phyloP scores from a whole-genome alignment of 495 filamentous ascomycete genomes.

The Daldinia loculata region DNA sequence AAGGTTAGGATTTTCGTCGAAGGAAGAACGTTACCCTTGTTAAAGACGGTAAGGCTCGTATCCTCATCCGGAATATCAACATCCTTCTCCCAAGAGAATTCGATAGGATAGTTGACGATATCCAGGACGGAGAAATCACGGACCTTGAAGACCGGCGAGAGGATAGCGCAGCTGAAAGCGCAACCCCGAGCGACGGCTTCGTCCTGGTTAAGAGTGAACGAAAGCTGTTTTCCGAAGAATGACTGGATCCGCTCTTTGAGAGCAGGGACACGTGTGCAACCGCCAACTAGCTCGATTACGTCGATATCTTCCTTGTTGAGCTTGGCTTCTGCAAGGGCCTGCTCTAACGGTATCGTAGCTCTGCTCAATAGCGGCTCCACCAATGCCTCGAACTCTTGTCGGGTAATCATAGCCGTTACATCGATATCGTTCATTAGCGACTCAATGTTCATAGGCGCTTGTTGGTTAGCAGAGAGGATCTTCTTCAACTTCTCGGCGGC shows the following conservation, averaged over 20 bases:
- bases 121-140: slow-evolving; percentile 98
- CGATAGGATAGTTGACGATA: slow-evolving; percentile 97
- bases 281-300: slow-evolving; percentile 90
- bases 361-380: slow-evolving; percentile 84
- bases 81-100: slow-evolving; percentile 99
- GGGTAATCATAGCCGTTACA: slow-evolving; percentile 86
- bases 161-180: slow-evolving; percentile 97
- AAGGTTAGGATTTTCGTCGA: slow-evolving; percentile 99
- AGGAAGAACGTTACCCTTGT: slow-evolving; percentile 95
- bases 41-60: slow-evolving; percentile 96
- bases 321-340: slow-evolving; percentile 90
- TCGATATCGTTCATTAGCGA: slow-evolving; percentile 98
- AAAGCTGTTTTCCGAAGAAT: slow-evolving; percentile 91
- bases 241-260: slow-evolving; percentile 89
- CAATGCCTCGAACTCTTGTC: slow-evolving; percentile 92
- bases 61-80: slow-evolving; percentile 98
- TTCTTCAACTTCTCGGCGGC: slow-evolving; percentile 99
- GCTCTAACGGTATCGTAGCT: slow-evolving; percentile 77
- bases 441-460: slow-evolving; percentile 96
- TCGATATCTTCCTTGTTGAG: slow-evolving; percentile 92
- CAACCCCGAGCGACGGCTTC: slow-evolving; percentile 96
- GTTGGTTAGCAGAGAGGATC: slow-evolving; percentile 93
- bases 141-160: slow-evolving; percentile 98
- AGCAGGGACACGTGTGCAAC: slow-evolving; percentile 91
- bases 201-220: slow-evolving; percentile 98